phyloP scores from a whole-genome alignment of 208 protist genomes.

The Tritrichomonas foetus region DNA sequence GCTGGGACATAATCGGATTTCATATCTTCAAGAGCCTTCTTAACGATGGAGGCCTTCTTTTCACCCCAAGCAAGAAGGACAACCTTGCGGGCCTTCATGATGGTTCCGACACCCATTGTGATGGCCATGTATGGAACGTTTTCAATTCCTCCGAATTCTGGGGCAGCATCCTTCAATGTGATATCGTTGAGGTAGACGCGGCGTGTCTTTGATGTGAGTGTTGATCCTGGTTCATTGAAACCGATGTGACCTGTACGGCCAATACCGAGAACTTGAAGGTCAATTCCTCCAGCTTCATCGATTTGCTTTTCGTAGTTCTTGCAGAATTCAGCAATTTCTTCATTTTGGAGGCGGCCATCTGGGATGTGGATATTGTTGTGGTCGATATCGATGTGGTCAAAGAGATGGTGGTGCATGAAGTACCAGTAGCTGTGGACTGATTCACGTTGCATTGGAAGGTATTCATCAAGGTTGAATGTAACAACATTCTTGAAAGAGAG shows the following conservation, averaged over 20 bases:
- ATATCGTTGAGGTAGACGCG: neutral
- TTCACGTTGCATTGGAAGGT: neutral
- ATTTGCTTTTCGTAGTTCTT: neutral
- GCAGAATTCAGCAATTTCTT: neutral
- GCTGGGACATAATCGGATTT: neutral
- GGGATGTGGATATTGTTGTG: neutral
- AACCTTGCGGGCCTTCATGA: neutral
- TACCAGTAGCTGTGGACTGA: neutral
- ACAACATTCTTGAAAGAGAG: slow-evolving; percentile 15
- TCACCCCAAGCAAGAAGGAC: neutral
- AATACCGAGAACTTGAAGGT: neutral
- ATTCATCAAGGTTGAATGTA: slow-evolving; percentile 29
- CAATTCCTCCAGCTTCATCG: neutral
- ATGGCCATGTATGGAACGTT: neutral
- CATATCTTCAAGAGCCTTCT: neutral
- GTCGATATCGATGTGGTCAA: slow-evolving; percentile 9
- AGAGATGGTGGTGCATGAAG: slow-evolving; percentile 21
- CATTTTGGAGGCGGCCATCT: neutral
- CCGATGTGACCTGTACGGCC: slow-evolving; percentile 21
- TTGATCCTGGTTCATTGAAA: neutral
- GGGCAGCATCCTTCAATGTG: neutral
- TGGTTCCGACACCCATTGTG: neutral
- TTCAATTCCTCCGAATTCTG: neutral
- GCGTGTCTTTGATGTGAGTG: neutral
- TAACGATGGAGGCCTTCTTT: neutral